A percentile compares a stretch with the other conserved stretches of the same genome.
phyloP scores from a whole-genome alignment of 768 basidiomycete genomes.

The Mycena alexandri region DNA sequence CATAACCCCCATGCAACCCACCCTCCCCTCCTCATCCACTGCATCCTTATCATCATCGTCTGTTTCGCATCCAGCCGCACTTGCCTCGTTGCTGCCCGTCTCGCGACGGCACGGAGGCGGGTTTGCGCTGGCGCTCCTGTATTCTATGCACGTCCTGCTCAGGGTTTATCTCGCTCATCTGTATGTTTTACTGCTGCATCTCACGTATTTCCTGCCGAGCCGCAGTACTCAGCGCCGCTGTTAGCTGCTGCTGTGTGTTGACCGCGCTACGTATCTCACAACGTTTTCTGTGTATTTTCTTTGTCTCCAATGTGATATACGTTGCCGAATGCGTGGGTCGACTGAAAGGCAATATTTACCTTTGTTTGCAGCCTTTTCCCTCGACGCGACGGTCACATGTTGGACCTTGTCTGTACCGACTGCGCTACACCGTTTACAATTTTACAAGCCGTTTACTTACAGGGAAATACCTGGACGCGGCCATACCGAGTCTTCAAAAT shows the following conservation, averaged over 20 bases:
- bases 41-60: conserved; percentile 18
- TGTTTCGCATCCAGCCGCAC: conserved; percentile 3
- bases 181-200: conserved; percentile 56
- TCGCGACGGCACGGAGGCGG: conserved; percentile 49
- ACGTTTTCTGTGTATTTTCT: conserved; percentile 10
- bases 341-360: too few relatives aligned
- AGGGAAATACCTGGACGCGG: too few relatives aligned
- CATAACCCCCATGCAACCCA: not conserved
- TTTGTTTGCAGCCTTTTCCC: too few relatives aligned
- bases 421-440: too few relatives aligned
- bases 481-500: too few relatives aligned
- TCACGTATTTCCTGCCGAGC: conserved; percentile 39
- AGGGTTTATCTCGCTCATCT: conserved; percentile 59
- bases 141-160: conserved; percentile 44
- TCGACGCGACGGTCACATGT: too few relatives aligned
- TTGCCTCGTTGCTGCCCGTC: conserved; percentile 25
- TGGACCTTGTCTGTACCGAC: too few relatives aligned
- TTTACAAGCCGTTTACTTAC: too few relatives aligned
- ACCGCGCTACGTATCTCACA: conserved; percentile 11
- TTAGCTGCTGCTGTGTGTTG: conserved; percentile 6
- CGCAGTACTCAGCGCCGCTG: conserved; percentile 22
- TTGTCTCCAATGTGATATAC: conserved; percentile 27
- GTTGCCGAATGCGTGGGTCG: conserved; percentile 9
- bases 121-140: conserved; percentile 51
- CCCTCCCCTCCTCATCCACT: not conserved